phyloP scores from a whole-genome alignment of 2,329 filamentous ascomycete species.

The Aspergillus proliferans region DNA sequence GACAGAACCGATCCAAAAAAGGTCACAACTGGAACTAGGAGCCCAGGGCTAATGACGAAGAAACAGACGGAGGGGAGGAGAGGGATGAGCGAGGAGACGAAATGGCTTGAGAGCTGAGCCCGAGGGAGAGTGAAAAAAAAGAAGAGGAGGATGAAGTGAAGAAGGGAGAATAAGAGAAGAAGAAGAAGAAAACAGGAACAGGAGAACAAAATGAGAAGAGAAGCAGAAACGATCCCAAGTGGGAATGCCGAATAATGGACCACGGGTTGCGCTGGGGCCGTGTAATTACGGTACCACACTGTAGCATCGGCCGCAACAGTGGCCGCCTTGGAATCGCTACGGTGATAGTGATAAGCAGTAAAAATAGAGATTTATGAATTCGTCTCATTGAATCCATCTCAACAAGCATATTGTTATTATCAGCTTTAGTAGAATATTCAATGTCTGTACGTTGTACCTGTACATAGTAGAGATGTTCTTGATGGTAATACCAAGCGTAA shows the following conservation, averaged over 20 bases:
- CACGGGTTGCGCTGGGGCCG: constrained; percentile 15
- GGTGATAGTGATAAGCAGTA: too few species aligned
- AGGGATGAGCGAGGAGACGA: constrained; percentile 6
- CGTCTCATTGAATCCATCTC: too few species aligned
- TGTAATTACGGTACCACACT: not conserved
- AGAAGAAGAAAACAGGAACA: constrained; percentile 6
- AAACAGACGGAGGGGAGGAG: constrained; percentile 2
- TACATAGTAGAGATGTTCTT: too few species aligned
- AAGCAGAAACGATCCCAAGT: constrained; percentile 7
- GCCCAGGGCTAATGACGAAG: constrained; percentile 12
- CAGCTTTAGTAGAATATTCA: not conserved
- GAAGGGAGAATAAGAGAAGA: constrained; percentile 8
- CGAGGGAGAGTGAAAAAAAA: constrained; percentile 2
- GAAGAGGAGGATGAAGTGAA: constrained; percentile 5
- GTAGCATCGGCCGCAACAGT: not conserved
- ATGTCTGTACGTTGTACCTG: too few species aligned
- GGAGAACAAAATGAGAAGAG: not conserved
- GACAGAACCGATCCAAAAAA: constrained; percentile 2
- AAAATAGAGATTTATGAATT: too few species aligned
- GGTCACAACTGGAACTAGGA: constrained; percentile 13
- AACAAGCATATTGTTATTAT: too few species aligned
- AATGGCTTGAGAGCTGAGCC: constrained; percentile 1
- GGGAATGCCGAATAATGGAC: constrained; percentile 16
- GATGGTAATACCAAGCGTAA: too few species aligned
- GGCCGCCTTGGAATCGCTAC: not conserved